phyloP scores from a whole-genome alignment of 2,329 filamentous ascomycete species.

The Gnomoniopsis smithogilvyi region DNA sequence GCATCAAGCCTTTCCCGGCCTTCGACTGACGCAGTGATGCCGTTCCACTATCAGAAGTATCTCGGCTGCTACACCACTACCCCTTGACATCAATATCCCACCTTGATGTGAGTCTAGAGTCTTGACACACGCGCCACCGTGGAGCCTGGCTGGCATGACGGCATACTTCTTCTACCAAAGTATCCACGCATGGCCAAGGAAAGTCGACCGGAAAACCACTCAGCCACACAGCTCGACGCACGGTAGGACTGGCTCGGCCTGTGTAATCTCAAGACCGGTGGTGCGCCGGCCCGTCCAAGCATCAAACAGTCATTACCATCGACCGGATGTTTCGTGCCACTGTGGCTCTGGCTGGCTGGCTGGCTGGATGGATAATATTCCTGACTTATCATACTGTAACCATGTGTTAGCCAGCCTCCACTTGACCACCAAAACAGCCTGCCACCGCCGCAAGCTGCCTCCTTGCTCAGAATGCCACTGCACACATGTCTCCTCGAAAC shows the following conservation, averaged over 20 bases:
- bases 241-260: background rate
- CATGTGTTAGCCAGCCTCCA: background rate
- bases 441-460: background rate
- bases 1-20: no score
- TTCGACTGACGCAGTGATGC: no score
- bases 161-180: no score
- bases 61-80: no score
- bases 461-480: background rate
- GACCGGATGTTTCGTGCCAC: background rate
- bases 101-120: no score
- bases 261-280: background rate
- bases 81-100: no score
- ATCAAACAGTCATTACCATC: background rate
- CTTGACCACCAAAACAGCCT: background rate
- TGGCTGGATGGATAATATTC: no score
- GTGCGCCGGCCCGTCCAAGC: background rate
- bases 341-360: background rate
- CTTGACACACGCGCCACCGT: no score
- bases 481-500: background rate
- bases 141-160: no score
- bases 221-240: background rate
- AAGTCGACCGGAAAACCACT: no score
- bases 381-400: background rate
- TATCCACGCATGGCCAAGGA: no score
- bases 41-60: no score